Conservation (phyloP, 257 asterid genomes). For the Buddleja alternifolia region DNA sequence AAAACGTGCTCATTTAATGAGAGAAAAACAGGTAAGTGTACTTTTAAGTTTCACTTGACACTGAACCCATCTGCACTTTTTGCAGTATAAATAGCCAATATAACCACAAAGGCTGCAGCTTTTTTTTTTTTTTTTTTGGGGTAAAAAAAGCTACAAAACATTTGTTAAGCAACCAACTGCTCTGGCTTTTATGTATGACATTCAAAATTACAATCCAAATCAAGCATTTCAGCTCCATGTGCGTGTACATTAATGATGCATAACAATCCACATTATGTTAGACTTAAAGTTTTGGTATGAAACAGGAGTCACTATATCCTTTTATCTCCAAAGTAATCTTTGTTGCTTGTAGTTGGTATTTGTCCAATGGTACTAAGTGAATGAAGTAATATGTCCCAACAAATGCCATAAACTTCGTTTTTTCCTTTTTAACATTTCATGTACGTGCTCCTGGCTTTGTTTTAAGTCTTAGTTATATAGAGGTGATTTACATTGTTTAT, state of each 20-base stretch:
- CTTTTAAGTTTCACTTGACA: slow-evolving; percentile 18
- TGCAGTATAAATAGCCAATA: background rate
- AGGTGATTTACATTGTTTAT: background rate
- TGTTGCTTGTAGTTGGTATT: background rate
- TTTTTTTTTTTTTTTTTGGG: background rate
- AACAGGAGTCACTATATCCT: background rate
- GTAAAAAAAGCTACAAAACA: too few species aligned
- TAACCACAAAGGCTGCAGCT: slow-evolving; percentile 9
- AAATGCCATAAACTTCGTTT: slow-evolving; percentile 1
- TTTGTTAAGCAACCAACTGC: background rate
- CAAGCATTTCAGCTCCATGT: too few species aligned
- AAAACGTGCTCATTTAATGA: slow-evolving; percentile 82
- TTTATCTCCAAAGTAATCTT: background rate
- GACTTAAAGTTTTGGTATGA: background rate
- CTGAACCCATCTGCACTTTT: slow-evolving; percentile 10
- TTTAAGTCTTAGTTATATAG: slow-evolving; percentile 4
- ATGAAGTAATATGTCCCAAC: background rate
- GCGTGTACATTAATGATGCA: too few species aligned
- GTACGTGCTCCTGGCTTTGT: background rate
- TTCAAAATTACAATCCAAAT: too few species aligned
- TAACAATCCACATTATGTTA: background rate
- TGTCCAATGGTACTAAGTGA: background rate
- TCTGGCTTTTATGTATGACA: background rate
- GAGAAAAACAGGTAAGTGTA: slow-evolving; percentile 79
- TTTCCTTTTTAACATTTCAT: background rate